Evolutionary conservation across 169 alveolate species (phyloP), one percentile per base, ranked within the genome.

Genomic region (Hepatocystis sp.): DNA sequence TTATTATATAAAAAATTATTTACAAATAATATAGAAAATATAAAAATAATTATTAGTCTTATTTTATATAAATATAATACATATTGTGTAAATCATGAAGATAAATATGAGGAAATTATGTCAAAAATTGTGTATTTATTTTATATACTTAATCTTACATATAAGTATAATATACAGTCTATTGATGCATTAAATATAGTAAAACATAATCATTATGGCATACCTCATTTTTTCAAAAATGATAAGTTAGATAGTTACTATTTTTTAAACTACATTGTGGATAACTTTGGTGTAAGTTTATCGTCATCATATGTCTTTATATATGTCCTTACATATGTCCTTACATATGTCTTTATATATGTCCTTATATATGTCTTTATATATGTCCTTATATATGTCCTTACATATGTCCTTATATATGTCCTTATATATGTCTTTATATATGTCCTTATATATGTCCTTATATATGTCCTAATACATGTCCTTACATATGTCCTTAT

Each of bases 1-100:
- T 2, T 39, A 11, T 51, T 84, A 28, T 84, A 84, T 36, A 63
- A 66, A n/a, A 67, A 55, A 55, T 25, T 84, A 52, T 84, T 84
- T 51, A 60, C 56, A 34, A 84, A 17, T 11, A 66, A 84, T 47
- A 63, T n/a, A 17, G 84, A 84, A 34, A 56, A 84, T 51, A 55
- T 63, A 0, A 84, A 55, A 84, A 66, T 49, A 21, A 46, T 55
- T 34, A 55, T 46, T 1, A 56, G 27, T 36, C 39, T 49, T 13
- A 47, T 84, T 30, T 27, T 36, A 49, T 64, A 67, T 39, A 84
- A 63, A 40, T 67, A 84, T 55, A 7, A 66, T 64, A 42, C 25
- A 10, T 40, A 64, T 21, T 49, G 21, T 84, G 4, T 27, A n/a
- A 56, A 49, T 11, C 19, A 21, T 8, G 84, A 49, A 0, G 53